Conservation (phyloP, 805 yeast genomes). For the Kodamaea jinghongensis region DNA sequence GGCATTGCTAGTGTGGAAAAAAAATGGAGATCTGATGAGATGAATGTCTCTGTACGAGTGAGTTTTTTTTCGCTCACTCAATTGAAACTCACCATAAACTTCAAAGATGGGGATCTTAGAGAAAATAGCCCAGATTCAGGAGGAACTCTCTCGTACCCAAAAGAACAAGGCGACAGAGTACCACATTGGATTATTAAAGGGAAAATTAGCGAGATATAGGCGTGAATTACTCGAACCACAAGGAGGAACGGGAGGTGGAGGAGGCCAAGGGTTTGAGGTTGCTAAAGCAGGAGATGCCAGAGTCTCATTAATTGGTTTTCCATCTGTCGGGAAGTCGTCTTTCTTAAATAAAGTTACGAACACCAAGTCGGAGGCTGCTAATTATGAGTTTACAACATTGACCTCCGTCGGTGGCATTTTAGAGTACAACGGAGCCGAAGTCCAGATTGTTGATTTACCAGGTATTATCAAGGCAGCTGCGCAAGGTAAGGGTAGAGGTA, state of each 20-base stretch:
- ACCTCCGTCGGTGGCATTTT: slow-evolving; percentile 96
- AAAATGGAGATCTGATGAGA: slow-evolving; percentile 6
- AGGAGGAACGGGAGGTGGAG: slow-evolving; percentile 67
- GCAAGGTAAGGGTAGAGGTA: slow-evolving; percentile 96
- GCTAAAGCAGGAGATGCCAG: slow-evolving; percentile 95
- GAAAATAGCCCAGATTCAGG: slow-evolving; percentile 85
- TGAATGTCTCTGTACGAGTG: too few species aligned
- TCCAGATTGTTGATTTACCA: slow-evolving; percentile 95
- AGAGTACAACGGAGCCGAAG: slow-evolving; percentile 94
- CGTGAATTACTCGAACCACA: slow-evolving; percentile 90
- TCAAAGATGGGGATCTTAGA: slow-evolving; percentile 38
- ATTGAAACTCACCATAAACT: too few species aligned
- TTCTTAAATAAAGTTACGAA: slow-evolving; percentile 85
- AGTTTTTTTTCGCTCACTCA: too few species aligned
- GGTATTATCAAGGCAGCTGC: slow-evolving; percentile 97
- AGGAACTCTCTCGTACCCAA: slow-evolving; percentile 91
- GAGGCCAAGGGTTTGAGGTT: slow-evolving; percentile 92
- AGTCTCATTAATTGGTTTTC: slow-evolving; percentile 92
- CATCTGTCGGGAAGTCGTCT: slow-evolving; percentile 96
- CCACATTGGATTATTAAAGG: slow-evolving; percentile 90
- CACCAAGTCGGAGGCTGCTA: slow-evolving; percentile 93
- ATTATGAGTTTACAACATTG: slow-evolving; percentile 91
- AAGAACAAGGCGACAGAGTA: slow-evolving; percentile 98
- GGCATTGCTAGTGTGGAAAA: slow-evolving; percentile 14
- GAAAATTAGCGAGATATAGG: slow-evolving; percentile 89